phyloP scores from a whole-genome alignment of 345 rosid genomes.

The Ricinus communis region DNA sequence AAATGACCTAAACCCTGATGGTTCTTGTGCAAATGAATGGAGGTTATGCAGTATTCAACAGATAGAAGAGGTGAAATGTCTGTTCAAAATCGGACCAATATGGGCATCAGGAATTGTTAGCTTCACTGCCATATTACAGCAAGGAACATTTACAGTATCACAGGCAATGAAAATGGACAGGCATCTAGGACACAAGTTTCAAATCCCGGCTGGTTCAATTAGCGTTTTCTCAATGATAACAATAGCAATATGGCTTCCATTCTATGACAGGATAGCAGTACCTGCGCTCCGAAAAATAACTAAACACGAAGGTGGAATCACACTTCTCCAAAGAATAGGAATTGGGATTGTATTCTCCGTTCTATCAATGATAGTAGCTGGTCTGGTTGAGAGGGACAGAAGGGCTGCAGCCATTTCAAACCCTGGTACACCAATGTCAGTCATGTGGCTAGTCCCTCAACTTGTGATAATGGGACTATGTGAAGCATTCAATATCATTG shows the following conservation, averaged over 20 bases:
- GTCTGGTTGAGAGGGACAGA: conserved; percentile 32
- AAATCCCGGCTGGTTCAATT: conserved; percentile 25
- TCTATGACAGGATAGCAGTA: conserved; percentile 26
- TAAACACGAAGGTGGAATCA: conserved; percentile 25
- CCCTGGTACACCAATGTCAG: conserved; percentile 29
- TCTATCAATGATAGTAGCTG: conserved; percentile 24
- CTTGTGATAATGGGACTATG: conserved; percentile 33
- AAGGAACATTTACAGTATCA: conserved; percentile 26
- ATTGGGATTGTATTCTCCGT: conserved; percentile 22
- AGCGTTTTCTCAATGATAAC: conserved; percentile 15
- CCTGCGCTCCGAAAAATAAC: conserved; percentile 22
- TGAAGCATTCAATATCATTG: conserved; percentile 32
- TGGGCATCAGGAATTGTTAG: conserved; percentile 23
- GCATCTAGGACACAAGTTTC: conserved; percentile 21
- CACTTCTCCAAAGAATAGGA: conserved; percentile 30
- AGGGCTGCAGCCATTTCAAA: conserved; percentile 22
- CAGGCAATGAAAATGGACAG: conserved; percentile 30
- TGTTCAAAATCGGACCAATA: conserved; percentile 19
- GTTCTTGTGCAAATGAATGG: conserved; percentile 31
- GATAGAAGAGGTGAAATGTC: conserved; percentile 28
- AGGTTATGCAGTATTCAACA: conserved; percentile 22
- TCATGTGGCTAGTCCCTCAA: conserved; percentile 42
- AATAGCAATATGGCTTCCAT: conserved; percentile 28
- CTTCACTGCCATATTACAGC: conserved; percentile 20
- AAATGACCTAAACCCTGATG: conserved; percentile 48